Conservation (phyloP, 129 eudicot species). For the Flaveria trinervia region DNA sequence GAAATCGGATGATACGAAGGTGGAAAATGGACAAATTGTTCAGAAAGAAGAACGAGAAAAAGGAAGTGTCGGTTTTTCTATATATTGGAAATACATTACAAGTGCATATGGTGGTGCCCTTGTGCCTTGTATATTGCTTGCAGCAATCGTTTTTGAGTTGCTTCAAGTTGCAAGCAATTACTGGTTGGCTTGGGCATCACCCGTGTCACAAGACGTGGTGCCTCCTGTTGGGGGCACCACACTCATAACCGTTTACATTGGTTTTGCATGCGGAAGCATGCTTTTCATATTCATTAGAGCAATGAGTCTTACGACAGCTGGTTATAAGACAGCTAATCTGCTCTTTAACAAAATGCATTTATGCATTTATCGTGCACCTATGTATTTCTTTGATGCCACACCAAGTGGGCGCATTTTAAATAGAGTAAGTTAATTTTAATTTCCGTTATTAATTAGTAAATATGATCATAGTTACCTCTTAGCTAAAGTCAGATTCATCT, state of each 20-base stretch:
- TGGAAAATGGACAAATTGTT: constrained; percentile 55
- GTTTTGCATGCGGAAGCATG: constrained; percentile 66
- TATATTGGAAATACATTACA: constrained; percentile 78
- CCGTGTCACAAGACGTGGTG: constrained; percentile 50
- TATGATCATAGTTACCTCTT: neutral
- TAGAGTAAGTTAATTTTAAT: constrained; percentile 50
- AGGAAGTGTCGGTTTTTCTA: constrained; percentile 63
- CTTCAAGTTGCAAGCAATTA: constrained; percentile 86
- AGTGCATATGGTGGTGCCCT: constrained; percentile 77
- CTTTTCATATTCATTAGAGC: constrained; percentile 67
- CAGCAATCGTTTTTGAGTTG: constrained; percentile 51
- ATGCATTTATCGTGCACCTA: constrained; percentile 74
- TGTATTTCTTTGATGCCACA: constrained; percentile 94
- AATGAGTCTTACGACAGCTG: constrained; percentile 48
- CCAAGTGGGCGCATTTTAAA: constrained; percentile 85
- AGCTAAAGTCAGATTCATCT: neutral
- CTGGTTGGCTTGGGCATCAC: constrained; percentile 98
- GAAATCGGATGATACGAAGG: constrained; percentile 36
- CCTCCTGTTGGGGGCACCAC: constrained; percentile 53
- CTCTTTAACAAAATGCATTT: constrained; percentile 72
- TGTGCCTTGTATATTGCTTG: constrained; percentile 66
- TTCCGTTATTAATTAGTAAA: neutral
- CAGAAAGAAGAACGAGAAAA: constrained; percentile 87
- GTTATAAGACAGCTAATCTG: constrained; percentile 68
- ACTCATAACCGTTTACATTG: constrained; percentile 58